A percentile compares a stretch with the other conserved stretches of the same genome.
These are phyloP conservation scores for Cicer yamashitae DNA, from an alignment of 306 rosid species.

Conservation along the genomic window DNA sequence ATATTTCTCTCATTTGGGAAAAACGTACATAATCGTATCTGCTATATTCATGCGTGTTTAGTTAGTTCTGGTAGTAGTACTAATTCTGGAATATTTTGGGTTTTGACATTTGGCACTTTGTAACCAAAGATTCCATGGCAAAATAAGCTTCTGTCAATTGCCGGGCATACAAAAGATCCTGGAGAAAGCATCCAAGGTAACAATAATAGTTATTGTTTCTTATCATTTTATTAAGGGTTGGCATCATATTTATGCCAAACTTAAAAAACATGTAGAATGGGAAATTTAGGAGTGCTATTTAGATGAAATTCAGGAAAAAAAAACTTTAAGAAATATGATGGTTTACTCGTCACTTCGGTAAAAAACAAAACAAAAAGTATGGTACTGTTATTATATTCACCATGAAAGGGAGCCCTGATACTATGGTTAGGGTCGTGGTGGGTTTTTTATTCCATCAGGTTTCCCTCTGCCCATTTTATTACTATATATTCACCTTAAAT, in stretches of 20 bases:
- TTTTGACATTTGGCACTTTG: conserved; percentile 26
- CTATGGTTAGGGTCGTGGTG: neutral
- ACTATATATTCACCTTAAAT: conserved; percentile 26
- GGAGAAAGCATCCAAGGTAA: conserved; percentile 81
- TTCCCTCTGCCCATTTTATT: neutral
- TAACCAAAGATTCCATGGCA: conserved; percentile 79
- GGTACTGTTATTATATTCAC: conserved; percentile 17
- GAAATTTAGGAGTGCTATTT: conserved; percentile 22
- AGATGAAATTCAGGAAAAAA: conserved; percentile 6
- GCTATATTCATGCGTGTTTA: conserved; percentile 21
- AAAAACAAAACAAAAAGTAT: conserved; percentile 15
- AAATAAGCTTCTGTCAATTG: conserved; percentile 77
- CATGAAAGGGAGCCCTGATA: neutral
- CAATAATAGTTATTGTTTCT: neutral
- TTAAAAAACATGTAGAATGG: neutral
- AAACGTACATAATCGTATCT: neutral
- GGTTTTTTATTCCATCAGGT: neutral
- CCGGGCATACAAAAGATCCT: conserved; percentile 89
- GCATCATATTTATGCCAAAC: conserved; percentile 30
- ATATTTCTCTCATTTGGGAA: neutral
- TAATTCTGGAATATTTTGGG: conserved; percentile 37
- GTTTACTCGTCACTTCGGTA: neutral
- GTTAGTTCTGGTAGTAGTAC: conserved; percentile 19
- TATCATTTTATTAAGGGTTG: conserved; percentile 39
- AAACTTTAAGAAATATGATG: neutral